These are phyloP conservation scores for Mortierella antarctica DNA, from an alignment of 192 early-diverging fungal genomes.

Conservation along the genomic window DNA sequence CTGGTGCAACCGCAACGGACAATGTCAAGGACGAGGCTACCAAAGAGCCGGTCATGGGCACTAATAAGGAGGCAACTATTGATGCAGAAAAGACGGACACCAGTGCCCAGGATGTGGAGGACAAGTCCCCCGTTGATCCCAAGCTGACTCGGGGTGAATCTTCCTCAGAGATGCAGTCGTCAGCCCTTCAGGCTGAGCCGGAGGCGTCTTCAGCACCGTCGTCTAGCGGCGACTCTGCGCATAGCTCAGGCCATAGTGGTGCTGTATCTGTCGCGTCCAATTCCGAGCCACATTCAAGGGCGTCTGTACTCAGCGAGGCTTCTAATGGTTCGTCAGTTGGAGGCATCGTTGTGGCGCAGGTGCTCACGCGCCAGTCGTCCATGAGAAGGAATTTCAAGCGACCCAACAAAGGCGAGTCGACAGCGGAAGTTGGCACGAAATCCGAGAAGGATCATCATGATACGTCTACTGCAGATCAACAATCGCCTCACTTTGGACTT, in stretches of 20 bases:
- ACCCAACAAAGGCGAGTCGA: background rate
- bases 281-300: conserved; percentile 30
- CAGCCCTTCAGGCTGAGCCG: conserved; percentile 1
- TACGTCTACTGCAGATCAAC: background rate
- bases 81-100: background rate
- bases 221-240: background rate
- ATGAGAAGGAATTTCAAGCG: conserved; percentile 39
- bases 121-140: background rate
- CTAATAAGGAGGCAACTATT: background rate
- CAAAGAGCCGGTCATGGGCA: background rate
- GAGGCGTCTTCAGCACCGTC: background rate
- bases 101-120: background rate
- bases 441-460: background rate
- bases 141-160: conserved; percentile 16
- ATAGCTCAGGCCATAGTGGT: background rate
- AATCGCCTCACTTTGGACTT: conserved; percentile 30
- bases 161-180: background rate
- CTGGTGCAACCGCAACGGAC: background rate
- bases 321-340: conserved; percentile 39
- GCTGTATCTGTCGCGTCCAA: conserved; percentile 11
- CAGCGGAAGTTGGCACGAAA: background rate
- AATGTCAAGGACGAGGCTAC: background rate
- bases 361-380: conserved; percentile 46
- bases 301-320: conserved; percentile 34
- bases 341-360: conserved; percentile 36